Evolutionary conservation across 495 filamentous ascomycete genomes (phyloP).

Genomic region (Aspergillus cristatus): DNA sequence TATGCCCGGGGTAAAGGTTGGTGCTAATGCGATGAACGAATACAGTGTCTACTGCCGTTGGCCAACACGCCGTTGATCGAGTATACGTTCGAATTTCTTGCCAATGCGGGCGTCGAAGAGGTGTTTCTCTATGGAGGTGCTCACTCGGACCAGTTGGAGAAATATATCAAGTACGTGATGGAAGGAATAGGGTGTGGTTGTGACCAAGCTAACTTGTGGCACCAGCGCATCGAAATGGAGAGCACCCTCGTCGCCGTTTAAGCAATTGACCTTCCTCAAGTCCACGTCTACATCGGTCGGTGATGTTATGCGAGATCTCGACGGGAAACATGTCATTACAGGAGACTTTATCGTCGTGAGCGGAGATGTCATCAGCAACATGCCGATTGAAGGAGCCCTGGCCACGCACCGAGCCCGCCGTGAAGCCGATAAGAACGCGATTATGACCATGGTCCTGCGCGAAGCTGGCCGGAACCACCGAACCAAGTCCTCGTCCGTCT

Average conservation of each 20-base stretch:
- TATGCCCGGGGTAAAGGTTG: too few relatives aligned
- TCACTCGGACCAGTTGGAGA: slow-evolving; percentile 82
- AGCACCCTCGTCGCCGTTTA: slow-evolving; percentile 68
- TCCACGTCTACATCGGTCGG: slow-evolving; percentile 82
- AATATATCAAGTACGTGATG: slow-evolving; percentile 57
- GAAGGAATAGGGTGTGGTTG: not conserved
- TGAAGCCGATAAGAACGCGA: slow-evolving; percentile 80
- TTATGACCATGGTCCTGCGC: slow-evolving; percentile 94
- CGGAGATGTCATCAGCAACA: slow-evolving; percentile 88
- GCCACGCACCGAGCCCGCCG: slow-evolving; percentile 71
- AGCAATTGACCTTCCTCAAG: slow-evolving; percentile 72
- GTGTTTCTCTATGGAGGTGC: slow-evolving; percentile 86
- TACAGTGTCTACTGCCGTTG: slow-evolving; percentile 89
- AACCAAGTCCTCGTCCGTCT: slow-evolving; percentile 61
- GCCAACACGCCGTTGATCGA: slow-evolving; percentile 93
- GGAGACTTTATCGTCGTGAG: slow-evolving; percentile 89
- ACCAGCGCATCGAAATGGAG: slow-evolving; percentile 60
- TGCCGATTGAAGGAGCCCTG: slow-evolving; percentile 72
- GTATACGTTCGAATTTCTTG: slow-evolving; percentile 94
- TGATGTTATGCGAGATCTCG: slow-evolving; percentile 91
- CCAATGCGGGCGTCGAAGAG: slow-evolving; percentile 84
- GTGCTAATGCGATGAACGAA: too few relatives aligned
- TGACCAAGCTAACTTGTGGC: slow-evolving; percentile 2
- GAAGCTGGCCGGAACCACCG: slow-evolving; percentile 67
- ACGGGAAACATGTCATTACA: slow-evolving; percentile 74